These are phyloP conservation scores for Eucalyptus cloeziana DNA, from an alignment of 345 rosid genomes.

Conservation along the genomic window DNA sequence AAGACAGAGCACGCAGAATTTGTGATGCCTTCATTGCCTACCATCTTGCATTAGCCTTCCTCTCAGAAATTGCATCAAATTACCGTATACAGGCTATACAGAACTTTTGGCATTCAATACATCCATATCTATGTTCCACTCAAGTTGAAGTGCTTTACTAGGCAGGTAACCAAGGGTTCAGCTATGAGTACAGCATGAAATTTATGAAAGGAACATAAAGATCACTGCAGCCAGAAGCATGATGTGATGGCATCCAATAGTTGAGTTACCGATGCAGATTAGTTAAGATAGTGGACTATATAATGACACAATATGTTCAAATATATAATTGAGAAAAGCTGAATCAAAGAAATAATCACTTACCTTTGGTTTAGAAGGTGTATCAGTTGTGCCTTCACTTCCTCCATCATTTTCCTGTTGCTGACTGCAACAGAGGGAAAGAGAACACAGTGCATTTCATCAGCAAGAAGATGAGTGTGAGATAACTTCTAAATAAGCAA, in stretches of 20 bases:
- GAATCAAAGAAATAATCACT: not conserved
- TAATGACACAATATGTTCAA: not conserved
- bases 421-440: slow-evolving; percentile 2
- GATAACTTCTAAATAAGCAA: not conserved
- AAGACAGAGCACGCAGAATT: not conserved
- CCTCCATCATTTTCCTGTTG: slow-evolving; percentile 24
- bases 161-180: not conserved
- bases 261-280: not conserved
- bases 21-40: not conserved
- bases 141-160: not conserved
- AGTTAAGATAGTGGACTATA: not conserved
- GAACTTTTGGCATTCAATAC: not conserved
- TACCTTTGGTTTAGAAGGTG: slow-evolving; percentile 56
- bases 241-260: not conserved
- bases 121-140: not conserved
- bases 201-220: not conserved
- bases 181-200: not conserved
- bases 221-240: not conserved
- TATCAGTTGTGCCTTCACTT: slow-evolving; percentile 17
- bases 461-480: not conserved
- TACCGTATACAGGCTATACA: not conserved
- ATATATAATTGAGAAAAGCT: not conserved
- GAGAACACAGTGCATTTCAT: not conserved
- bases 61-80: not conserved
- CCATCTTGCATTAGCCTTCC: not conserved